Base-by-base conservation (phyloP, 208 protist genomes). In the Angomonas ambiguus region DNA sequence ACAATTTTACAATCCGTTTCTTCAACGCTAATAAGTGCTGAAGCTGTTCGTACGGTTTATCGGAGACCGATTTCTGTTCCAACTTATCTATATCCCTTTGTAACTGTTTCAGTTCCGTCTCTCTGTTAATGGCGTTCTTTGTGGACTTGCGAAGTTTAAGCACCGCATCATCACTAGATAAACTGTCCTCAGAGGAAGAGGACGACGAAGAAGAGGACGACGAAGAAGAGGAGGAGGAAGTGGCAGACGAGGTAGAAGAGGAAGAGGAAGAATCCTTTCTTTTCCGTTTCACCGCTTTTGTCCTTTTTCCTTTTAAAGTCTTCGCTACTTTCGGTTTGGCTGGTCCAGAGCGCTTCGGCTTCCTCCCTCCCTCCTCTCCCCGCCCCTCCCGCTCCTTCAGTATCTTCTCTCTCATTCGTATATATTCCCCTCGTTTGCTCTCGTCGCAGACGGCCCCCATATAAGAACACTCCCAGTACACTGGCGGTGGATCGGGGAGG, bases 391-490 rank as follows among this genome's bases (percentile, higher is more conserved):
- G 49, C 18, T 24, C 11, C 38, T 8, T 45, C 38, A 45, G 38
- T 45, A 45, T 11, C 18, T 56, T 18, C 49, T 27, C n/a, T 27
- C 49, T 11, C 49, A 27, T 27, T 13, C 49, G 49, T 13, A 18
- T 56, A 24, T 56, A 27, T 10, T 18, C 18, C 18, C 5, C 49
- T 18, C 10, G 10, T 5, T 27, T 27, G 5, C 11, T 16, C 4
- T 33, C 34, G 24, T 68, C 51, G 65, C 78, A 77, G 28, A 53
- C 28, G 31, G 27, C 11, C 22, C 61, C 62, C 48, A 77, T 69
- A 59, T 74, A 74, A n/a, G 64, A 62, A 62, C 79, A 85, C 13
- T 78, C 67, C 79, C 79, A 85, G 55, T 74, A 65, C 8, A 57
- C 28, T 8, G 79, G 74, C 13, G 64, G 38, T 0, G 74, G 60